Conservation (phyloP, 208 protist species). For the Wallacemonas collosoma region DNA sequence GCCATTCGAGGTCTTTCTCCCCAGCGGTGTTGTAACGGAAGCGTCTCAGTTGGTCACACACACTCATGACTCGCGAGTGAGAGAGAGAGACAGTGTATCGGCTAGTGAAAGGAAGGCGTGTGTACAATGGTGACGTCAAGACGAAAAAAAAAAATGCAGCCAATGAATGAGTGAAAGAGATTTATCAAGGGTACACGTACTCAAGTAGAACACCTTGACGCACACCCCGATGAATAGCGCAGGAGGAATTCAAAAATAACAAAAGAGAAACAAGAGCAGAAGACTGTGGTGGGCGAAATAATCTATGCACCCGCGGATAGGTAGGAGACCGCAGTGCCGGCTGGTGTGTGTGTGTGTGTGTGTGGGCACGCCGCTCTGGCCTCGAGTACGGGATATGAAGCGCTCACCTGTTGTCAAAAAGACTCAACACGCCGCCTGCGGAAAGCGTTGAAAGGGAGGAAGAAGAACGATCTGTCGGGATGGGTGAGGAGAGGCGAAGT, state of each 20-base stretch:
- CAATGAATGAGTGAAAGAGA: too few relatives aligned
- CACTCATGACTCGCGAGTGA: conserved; percentile 20
- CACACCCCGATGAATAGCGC: too few relatives aligned
- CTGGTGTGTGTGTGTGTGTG: too few relatives aligned
- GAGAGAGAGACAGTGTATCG: not conserved
- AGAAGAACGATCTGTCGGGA: too few relatives aligned
- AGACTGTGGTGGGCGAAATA: not conserved
- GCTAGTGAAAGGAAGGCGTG: not conserved
- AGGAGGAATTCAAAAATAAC: not conserved
- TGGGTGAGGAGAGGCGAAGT: too few relatives aligned
- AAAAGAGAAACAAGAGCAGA: not conserved
- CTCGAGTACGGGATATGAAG: too few relatives aligned
- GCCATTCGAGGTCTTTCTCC: conserved; percentile 50
- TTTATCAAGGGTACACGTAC: too few relatives aligned
- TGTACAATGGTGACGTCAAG: too few relatives aligned
- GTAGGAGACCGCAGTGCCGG: too few relatives aligned
- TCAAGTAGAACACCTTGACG: too few relatives aligned
- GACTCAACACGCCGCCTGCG: not conserved
- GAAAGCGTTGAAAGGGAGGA: not conserved
- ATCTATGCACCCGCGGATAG: too few relatives aligned
- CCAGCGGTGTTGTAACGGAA: conserved; percentile 46
- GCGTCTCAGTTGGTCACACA: conserved; percentile 46
- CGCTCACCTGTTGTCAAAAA: not conserved
- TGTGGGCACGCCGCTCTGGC: too few relatives aligned
- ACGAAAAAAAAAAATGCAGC: not conserved